Evolutionary conservation across 345 rosid species (phyloP), one percentile per base, ranked within the genome.

Genomic region (Lumnitzera littorea): DNA sequence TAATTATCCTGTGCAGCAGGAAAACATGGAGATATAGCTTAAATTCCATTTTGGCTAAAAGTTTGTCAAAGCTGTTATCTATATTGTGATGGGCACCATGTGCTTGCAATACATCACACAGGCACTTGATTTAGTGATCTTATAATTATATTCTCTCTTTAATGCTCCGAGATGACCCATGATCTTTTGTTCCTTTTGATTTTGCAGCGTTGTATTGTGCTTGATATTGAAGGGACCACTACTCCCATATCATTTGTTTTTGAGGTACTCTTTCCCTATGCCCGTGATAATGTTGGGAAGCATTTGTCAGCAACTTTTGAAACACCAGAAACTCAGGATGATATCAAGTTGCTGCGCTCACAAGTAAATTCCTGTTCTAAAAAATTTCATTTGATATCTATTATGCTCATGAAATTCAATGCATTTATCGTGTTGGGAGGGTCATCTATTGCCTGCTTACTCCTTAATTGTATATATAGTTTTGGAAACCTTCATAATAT

Each of bases 141-240:
- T 36, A 36, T 36, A 1, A 36, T 9, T 36, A 9, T 1, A 36
- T 36, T 36, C 43, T 36, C 43, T 36, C 43, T 36, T 36, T 36
- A 36, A 36, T 36, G 43, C 43, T 36, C 43, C 7, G 10, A 36
- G 43, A 36, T 27, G 31, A 36, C 43, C 2, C 43, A 55, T 16
- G n/a, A 24, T 16, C 54, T 61, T 56, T 58, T 43, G 50, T 41
- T 72, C 61, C 41, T 61, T 55, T 29, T 58, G 12, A 51, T 73
- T 62, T 72, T 67, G 77, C 89, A 91, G 99, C 72, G 67, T 56
- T 94, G 79, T 74, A 65, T 94, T 74, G 85, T 94, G 70, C 97
- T 94, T 49, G 99, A 91, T 77, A 91, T 91, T 46, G 99, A 91
- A 80, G 99, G 99, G 68, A 94, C 95, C 65, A 91, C 99, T 2